These are phyloP conservation scores for Amanita exitialis DNA, from an alignment of 768 basidiomycete genomes.

Conservation along the genomic window DNA sequence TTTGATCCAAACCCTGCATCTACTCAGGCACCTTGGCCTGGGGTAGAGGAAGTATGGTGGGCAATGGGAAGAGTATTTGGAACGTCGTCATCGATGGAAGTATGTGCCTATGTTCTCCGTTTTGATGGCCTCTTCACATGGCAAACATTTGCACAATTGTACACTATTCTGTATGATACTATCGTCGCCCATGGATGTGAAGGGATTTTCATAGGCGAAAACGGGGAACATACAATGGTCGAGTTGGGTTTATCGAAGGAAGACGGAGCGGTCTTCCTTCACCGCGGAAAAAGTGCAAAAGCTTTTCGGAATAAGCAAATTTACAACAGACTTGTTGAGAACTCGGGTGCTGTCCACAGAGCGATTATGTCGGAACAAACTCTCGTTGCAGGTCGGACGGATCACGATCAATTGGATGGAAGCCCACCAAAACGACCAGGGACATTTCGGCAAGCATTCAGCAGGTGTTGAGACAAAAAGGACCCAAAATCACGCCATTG, in stretches of 20 bases:
- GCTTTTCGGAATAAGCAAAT: conserved; percentile 21
- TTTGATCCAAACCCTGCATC: conserved; percentile 39
- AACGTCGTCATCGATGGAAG: conserved; percentile 44
- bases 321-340: too few species aligned
- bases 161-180: conserved; percentile 31
- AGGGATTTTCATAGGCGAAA: conserved; percentile 46
- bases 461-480: conserved; percentile 11
- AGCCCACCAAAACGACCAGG: conserved; percentile 26
- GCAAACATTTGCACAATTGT: conserved; percentile 34
- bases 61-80: conserved; percentile 51
- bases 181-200: conserved; percentile 35
- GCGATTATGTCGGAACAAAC: conserved; percentile 25
- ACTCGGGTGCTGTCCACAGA: conserved; percentile 10
- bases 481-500: background rate
- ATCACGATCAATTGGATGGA: conserved; percentile 34
- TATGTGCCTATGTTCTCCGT: conserved; percentile 13
- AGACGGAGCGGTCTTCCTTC: conserved; percentile 33
- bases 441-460: conserved; percentile 11
- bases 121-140: background rate
- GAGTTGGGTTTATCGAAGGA: conserved; percentile 25
- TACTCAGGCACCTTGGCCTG: conserved; percentile 35
- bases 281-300: conserved; percentile 33
- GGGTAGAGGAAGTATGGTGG: conserved; percentile 44
- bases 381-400: conserved; percentile 28
- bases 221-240: conserved; percentile 34